These are phyloP conservation scores for Xylaria telfairii DNA, from an alignment of 495 filamentous ascomycete species.

Conservation along the genomic window DNA sequence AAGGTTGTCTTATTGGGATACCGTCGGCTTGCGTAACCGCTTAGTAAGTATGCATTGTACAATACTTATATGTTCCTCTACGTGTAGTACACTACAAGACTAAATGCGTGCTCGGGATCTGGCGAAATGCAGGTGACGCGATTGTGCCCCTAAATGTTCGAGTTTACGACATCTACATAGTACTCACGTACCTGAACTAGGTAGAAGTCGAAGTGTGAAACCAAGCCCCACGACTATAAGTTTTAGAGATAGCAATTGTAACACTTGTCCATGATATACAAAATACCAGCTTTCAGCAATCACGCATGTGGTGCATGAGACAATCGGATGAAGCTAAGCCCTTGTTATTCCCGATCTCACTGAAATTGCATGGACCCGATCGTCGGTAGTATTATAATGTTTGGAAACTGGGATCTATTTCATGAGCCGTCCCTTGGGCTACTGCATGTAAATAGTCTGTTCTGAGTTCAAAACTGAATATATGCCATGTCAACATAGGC, in stretches of 20 bases:
- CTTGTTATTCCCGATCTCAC: not conserved
- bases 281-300: not conserved
- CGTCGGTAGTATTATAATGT: not conserved
- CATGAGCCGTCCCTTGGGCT: not conserved
- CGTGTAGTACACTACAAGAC: not conserved
- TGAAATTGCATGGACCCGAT: not conserved
- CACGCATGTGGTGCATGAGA: not conserved
- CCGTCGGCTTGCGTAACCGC: not conserved
- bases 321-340: not conserved
- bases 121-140: slow-evolving; percentile 6
- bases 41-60: not conserved
- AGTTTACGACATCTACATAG: not conserved
- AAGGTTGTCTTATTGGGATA: not conserved
- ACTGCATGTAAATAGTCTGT: not conserved
- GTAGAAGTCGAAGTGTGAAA: not conserved
- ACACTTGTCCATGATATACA: not conserved
- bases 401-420: not conserved
- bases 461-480: not conserved
- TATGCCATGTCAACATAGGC: not conserved
- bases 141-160: not conserved
- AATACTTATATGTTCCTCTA: not conserved
- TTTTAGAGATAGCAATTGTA: not conserved
- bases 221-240: no score
- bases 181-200: not conserved
- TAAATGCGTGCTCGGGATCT: not conserved